Evolutionary conservation across 129 eudicot species (phyloP), one percentile per base, ranked within the genome.

Genomic region (Sambucus nigra): DNA sequence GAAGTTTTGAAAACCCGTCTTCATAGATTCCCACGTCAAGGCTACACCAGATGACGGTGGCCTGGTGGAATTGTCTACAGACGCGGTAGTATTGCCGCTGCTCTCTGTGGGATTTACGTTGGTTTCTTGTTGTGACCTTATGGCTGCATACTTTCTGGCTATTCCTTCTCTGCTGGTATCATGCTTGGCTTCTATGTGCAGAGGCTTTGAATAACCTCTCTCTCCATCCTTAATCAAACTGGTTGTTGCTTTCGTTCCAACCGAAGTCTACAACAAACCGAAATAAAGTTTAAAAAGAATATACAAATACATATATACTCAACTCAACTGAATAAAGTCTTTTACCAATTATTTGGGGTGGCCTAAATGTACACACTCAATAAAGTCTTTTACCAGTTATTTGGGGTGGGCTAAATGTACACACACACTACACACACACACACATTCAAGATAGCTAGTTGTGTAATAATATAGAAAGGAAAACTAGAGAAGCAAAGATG

Each of bases 1-100:
- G 38, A 91, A 69, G 59, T 55, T 82, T 31, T 62, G 89, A 22
- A 82, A 69, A 65, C 91, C 84, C 0, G 40, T 50, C 66, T 80
- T 85, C 82, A 91, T 69, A 0, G 94, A 75, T 44, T 55, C 63
- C 95, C 99, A 91, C 5, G 84, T 86, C 7, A 79, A 62, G 26
- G 87, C 53, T 59, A 91, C 18, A 18, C 66, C 68, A 49, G 89
- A 73, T 16, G 76, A 50, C 12, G 73, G 47, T 8, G 64, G 67
- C 12, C 23, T 61, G 33, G 47, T 22, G 4, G 67, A 28, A 7
- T 46, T 50, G 20, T 42, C 67, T 53, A 25, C 42, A 15, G 73
- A 53, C 21, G 55, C 14, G 29, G 59, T 29, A 10, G 18, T n/a
- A n/a, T n/a, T n/a, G n/a, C n/a, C 49, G 35, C n/a, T 50, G 24